Base-by-base conservation (phyloP, 257 asterid species). In the Asclepias syriaca region DNA sequence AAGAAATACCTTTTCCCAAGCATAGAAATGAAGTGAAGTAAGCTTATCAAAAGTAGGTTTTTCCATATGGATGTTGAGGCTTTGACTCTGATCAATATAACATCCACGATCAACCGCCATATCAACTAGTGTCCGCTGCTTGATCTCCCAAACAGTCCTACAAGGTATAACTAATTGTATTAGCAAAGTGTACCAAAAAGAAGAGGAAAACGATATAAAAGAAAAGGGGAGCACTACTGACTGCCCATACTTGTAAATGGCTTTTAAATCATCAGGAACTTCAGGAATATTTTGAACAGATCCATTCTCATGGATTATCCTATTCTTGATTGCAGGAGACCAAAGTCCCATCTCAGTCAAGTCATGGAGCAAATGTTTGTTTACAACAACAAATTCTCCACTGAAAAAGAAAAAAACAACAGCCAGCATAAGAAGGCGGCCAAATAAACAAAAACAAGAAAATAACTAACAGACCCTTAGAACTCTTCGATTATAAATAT, bases 61-160 rank as follows among this genome's bases (percentile, higher is more conserved):
- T 70, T 94, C 99, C 99, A 91, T 94, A 72, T 91, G 97, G 77
- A 94, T 91, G 85, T 94, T 91, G 27, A 94, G 87, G 81, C 98
- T 93, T 73, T 93, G 98, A 39, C 99, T 94, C 80, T 94, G 97
- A 78, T 91, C 99, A 29, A 91, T 94, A 80, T 80, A 94, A 86
- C 97, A 87, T 19, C 99, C 99, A 34, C 99, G 99, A 80, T 90
- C 99, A 72, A 88, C 93, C 53, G 98, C 97, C 98, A 94, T 94
- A 61, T 94, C 96, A 56, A 91, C 97, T 83, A 94, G 68, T 32
- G 87, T 70, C 58, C 90, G 69, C 65, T 92, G 99, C 69, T 87
- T 95, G 81, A 91, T 91, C 86, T 95, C 99, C 99, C 98, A 95
- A 71, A 92, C 99, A 70, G 96, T 95, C 83, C 98, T 89, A 82